Conservation (phyloP, 805 yeast genomes). For the Saturnispora dispora region DNA sequence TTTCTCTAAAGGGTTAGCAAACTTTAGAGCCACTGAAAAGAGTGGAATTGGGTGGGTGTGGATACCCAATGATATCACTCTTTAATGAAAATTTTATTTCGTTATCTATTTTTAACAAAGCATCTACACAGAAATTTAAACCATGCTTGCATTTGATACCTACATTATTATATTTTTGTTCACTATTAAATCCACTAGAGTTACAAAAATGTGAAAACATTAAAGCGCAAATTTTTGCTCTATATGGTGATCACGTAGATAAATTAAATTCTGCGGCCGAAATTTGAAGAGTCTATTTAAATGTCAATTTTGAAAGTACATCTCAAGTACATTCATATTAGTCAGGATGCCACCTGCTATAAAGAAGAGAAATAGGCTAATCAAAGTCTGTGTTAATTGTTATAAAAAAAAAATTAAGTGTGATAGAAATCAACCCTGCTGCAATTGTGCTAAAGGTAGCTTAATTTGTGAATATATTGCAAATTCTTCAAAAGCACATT, state of each 20-base stretch:
- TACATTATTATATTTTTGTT: too few relatives aligned
- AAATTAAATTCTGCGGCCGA: neutral
- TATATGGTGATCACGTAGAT: neutral
- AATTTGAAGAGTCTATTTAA: neutral
- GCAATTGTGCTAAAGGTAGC: constrained; percentile 4
- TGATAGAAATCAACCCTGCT: constrained; percentile 11
- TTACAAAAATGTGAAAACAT: too few relatives aligned
- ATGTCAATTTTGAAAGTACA: neutral
- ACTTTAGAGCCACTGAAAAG: neutral
- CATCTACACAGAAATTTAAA: too few relatives aligned
- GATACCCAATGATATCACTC: neutral
- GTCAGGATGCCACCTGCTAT: neutral
- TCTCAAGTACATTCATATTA: too few relatives aligned
- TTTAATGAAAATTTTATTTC: too few relatives aligned
- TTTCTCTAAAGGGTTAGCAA: neutral
- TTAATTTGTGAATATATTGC: neutral
- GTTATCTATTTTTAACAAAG: too few relatives aligned
- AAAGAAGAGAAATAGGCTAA: constrained; percentile 7
- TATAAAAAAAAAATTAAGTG: constrained; percentile 11
- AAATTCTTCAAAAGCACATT: neutral
- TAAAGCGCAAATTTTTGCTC: too few relatives aligned
- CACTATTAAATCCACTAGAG: too few relatives aligned
- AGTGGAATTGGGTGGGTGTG: too few relatives aligned
- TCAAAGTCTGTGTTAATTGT: constrained; percentile 9
- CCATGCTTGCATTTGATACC: too few relatives aligned